Percentiles rank a stretch among this genome's conserved stretches.
Evolutionary conservation across 2,329 filamentous ascomycete species (phyloP).

Genomic region (Stachybotrys chartarum): DNA sequence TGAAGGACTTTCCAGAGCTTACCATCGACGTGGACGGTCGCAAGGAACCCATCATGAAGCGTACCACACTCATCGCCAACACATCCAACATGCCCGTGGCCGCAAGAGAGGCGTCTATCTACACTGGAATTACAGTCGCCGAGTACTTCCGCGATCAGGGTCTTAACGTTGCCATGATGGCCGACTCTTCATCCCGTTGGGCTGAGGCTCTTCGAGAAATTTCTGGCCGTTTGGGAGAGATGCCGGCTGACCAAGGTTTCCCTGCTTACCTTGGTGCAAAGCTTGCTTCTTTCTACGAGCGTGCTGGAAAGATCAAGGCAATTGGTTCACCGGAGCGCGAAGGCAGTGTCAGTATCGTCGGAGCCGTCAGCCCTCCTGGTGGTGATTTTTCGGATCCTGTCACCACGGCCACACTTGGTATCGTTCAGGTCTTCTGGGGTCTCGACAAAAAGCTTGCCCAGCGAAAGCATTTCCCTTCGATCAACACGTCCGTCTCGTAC

Average conservation of each 20-base stretch:
- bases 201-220: conserved; percentile 97
- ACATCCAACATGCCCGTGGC: conserved; percentile 99
- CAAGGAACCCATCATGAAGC: conserved; percentile 99
- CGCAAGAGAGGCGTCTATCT: conserved; percentile 96
- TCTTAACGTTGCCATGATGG: conserved; percentile 99
- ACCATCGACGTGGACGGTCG: conserved; percentile 90
- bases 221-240: conserved; percentile 96
- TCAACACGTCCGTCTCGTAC: conserved; percentile 93
- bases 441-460: conserved; percentile 99
- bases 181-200: conserved; percentile 96
- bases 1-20: conserved; percentile 99
- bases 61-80: conserved; percentile 95
- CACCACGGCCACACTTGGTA: conserved; percentile 86
- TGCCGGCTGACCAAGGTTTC: conserved; percentile 99
- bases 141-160: conserved; percentile 98
- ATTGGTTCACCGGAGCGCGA: conserved; percentile 83
- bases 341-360: conserved; percentile 95
- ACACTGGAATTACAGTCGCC: conserved; percentile 88
- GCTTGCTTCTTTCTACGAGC: conserved; percentile 98
- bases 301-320: conserved; percentile 78
- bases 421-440: conserved; percentile 99
- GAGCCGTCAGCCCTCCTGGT: conserved; percentile 92
- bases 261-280: conserved; percentile 95
- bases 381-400: conserved; percentile 99
- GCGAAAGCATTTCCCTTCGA: conserved; percentile 97